These are phyloP conservation scores for Penicillium turbatum DNA, from an alignment of 495 filamentous ascomycete species.

Conservation along the genomic window DNA sequence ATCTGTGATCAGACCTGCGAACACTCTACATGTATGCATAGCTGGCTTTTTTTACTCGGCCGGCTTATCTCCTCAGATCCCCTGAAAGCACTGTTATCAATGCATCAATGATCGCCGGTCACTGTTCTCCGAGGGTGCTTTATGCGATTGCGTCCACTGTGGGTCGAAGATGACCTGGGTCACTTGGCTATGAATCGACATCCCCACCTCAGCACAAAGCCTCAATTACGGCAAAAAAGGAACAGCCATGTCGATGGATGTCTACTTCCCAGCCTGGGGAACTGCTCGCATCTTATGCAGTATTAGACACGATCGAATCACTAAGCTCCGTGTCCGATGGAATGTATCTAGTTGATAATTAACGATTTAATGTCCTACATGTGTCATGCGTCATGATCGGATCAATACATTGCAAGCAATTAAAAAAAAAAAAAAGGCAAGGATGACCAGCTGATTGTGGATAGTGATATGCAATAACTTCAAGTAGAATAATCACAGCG, in stretches of 20 bases:
- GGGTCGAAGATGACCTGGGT: neutral
- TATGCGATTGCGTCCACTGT: neutral
- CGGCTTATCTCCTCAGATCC: neutral
- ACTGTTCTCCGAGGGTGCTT: neutral
- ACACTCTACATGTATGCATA: neutral
- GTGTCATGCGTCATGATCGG: slow-evolving; percentile 1
- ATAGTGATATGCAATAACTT: slow-evolving; percentile 28
- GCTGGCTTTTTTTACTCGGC: neutral
- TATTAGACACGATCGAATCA: no score
- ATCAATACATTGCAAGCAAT: slow-evolving; percentile 7
- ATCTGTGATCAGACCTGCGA: slow-evolving; percentile 46
- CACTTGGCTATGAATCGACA: slow-evolving; percentile 1
- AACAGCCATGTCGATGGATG: neutral
- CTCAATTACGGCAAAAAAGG: neutral
- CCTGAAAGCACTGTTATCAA: neutral
- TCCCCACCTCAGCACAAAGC: neutral
- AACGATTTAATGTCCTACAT: neutral
- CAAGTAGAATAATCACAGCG: slow-evolving; percentile 35
- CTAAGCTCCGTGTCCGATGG: neutral
- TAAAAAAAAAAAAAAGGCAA: slow-evolving; percentile 16
- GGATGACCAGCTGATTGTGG: slow-evolving; percentile 11
- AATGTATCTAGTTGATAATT: neutral
- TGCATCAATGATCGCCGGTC: neutral
- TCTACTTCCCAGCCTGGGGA: neutral
- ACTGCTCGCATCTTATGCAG: neutral